phyloP scores from a whole-genome alignment of 768 basidiomycete genomes.

The Lentinula raphanica region DNA sequence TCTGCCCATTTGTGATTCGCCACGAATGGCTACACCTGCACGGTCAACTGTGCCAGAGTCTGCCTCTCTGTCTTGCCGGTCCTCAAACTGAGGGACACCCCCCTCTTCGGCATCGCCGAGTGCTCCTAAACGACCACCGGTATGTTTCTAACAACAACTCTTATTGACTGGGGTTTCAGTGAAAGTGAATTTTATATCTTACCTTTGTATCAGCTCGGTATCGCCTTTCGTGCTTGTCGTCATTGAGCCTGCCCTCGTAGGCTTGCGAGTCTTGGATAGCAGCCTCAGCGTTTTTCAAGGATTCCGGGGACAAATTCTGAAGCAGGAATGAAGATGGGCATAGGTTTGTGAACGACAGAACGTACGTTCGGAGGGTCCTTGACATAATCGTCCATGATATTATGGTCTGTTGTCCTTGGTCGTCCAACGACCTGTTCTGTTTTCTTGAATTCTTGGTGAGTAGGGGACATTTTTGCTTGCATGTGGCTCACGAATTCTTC shows the following conservation, averaged over 20 bases:
- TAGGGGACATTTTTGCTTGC: background rate
- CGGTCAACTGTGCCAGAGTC: background rate
- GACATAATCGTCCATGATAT: conserved; percentile 1
- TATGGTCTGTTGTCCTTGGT: background rate
- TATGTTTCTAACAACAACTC: background rate
- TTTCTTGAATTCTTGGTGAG: background rate
- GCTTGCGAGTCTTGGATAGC: background rate
- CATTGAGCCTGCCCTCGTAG: background rate
- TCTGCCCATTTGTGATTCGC: background rate
- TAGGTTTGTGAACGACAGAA: too few species aligned
- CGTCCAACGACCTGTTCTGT: background rate
- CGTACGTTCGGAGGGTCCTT: background rate
- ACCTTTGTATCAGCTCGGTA: background rate
- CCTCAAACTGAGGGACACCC: background rate
- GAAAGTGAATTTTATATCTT: too few species aligned
- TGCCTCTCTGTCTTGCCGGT: background rate
- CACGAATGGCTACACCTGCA: background rate
- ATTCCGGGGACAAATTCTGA: background rate
- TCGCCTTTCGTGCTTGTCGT: conserved; percentile 1
- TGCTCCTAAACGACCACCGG: background rate
- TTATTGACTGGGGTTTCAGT: too few species aligned
- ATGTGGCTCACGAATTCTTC: too few species aligned
- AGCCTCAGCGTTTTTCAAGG: background rate
- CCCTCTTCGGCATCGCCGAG: background rate
- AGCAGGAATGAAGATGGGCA: background rate